These are phyloP conservation scores for Dactylellina parvicollis DNA, from an alignment of 2,329 filamentous ascomycete genomes.

Conservation along the genomic window DNA sequence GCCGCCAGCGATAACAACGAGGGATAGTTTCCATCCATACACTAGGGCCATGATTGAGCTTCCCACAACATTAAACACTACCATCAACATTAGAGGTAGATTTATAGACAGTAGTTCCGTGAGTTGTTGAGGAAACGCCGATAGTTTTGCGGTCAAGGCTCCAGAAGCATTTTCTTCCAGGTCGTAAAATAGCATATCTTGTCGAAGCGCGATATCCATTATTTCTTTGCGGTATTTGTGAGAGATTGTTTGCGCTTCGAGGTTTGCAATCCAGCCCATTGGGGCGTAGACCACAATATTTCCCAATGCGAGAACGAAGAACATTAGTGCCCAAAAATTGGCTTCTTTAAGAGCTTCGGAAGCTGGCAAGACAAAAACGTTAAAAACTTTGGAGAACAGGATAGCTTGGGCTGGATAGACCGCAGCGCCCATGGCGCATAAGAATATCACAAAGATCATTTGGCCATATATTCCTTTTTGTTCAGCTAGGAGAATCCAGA, in stretches of 20 bases:
- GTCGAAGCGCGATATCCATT: constrained; percentile 66
- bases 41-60: constrained; percentile 64
- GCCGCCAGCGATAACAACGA: constrained; percentile 65
- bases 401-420: constrained; percentile 67
- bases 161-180: constrained; percentile 58
- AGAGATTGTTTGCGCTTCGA: constrained; percentile 38
- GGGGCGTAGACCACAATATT: constrained; percentile 60
- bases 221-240: constrained; percentile 56
- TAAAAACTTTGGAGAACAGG: constrained; percentile 68
- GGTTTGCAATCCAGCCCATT: constrained; percentile 55
- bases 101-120: constrained; percentile 67
- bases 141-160: constrained; percentile 59
- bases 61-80: constrained; percentile 64
- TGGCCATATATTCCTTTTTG: constrained; percentile 65
- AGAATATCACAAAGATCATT: constrained; percentile 65
- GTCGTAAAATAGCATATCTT: constrained; percentile 59
- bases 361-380: constrained; percentile 63
- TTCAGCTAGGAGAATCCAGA: constrained; percentile 69
- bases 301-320: constrained; percentile 68
- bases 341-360: constrained; percentile 61
- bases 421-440: constrained; percentile 62
- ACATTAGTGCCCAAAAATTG: constrained; percentile 75
- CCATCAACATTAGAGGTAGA: constrained; percentile 64
- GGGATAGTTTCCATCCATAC: constrained; percentile 66
- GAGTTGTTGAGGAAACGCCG: constrained; percentile 62